These are phyloP conservation scores for Zymoseptoria passerinii DNA, from an alignment of 2,329 filamentous ascomycete genomes.

Conservation along the genomic window DNA sequence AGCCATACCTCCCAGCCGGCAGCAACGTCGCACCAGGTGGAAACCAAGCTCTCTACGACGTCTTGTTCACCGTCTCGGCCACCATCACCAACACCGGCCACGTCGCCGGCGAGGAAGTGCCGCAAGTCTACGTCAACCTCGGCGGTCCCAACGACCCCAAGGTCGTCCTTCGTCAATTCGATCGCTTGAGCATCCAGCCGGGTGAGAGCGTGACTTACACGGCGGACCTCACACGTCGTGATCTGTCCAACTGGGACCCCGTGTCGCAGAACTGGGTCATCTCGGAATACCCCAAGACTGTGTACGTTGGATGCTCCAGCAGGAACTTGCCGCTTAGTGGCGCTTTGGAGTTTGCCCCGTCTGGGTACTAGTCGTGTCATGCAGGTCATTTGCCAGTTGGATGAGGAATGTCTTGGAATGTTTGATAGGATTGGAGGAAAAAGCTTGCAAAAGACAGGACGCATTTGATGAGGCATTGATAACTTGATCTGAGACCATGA, in stretches of 20 bases:
- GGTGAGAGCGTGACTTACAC: conserved; percentile 60
- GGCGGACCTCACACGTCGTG: conserved; percentile 64
- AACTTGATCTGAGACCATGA: no score
- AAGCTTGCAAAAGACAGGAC: no score
- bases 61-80: conserved; percentile 58
- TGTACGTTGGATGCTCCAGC: conserved; percentile 52
- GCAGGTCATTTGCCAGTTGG: no score
- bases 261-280: conserved; percentile 71
- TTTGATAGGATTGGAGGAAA: no score
- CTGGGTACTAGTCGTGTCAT: background rate
- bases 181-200: conserved; percentile 62
- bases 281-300: conserved; percentile 47
- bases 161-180: conserved; percentile 67
- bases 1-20: conserved; percentile 54
- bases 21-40: conserved; percentile 49
- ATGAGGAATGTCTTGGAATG: no score
- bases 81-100: conserved; percentile 64
- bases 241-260: conserved; percentile 81
- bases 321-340: conserved; percentile 46
- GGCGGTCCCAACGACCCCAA: conserved; percentile 66
- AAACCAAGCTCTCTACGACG: conserved; percentile 58
- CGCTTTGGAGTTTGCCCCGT: conserved; percentile 4
- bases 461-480: no score
- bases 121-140: conserved; percentile 69
- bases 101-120: conserved; percentile 59